A percentile compares a stretch with the other conserved stretches of the same genome.
phyloP scores from a whole-genome alignment of 2,329 filamentous ascomycete species.

The Moelleriella libera region DNA sequence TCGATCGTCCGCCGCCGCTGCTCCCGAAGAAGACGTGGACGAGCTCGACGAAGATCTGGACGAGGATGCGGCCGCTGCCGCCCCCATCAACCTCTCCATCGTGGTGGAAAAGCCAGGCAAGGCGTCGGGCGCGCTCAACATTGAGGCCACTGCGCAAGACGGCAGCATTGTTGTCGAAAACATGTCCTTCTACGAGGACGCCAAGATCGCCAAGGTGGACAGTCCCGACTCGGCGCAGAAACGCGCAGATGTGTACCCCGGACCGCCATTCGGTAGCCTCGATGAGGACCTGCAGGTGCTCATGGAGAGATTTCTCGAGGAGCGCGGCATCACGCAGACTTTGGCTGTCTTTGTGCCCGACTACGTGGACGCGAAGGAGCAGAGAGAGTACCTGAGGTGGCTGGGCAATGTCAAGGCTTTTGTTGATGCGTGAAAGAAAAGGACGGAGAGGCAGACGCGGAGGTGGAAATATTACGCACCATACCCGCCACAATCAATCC shows the following conservation, averaged over 20 bases:
- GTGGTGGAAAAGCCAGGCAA: slow-evolving; percentile 77
- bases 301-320: slow-evolving; percentile 86
- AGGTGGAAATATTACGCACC: no score
- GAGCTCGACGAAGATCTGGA: slow-evolving; percentile 31
- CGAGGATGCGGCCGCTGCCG: slow-evolving; percentile 37
- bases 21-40: slow-evolving; percentile 33
- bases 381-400: slow-evolving; percentile 91
- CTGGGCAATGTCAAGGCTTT: slow-evolving; percentile 78
- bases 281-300: slow-evolving; percentile 91
- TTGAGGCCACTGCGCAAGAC: slow-evolving; percentile 78
- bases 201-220: slow-evolving; percentile 61
- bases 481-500: no score
- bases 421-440: slow-evolving; percentile 46
- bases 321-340: slow-evolving; percentile 77
- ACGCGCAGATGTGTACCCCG: slow-evolving; percentile 69
- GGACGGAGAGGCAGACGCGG: no score
- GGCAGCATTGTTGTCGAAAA: slow-evolving; percentile 80
- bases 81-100: slow-evolving; percentile 73
- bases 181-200: slow-evolving; percentile 73
- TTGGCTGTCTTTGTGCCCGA: slow-evolving; percentile 86
- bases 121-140: slow-evolving; percentile 56
- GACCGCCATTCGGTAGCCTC: slow-evolving; percentile 83
- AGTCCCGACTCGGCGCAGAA: slow-evolving; percentile 65
- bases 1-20: slow-evolving; percentile 17
- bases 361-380: slow-evolving; percentile 97